phyloP scores from a whole-genome alignment of 768 basidiomycete species.

The Mycena metata region DNA sequence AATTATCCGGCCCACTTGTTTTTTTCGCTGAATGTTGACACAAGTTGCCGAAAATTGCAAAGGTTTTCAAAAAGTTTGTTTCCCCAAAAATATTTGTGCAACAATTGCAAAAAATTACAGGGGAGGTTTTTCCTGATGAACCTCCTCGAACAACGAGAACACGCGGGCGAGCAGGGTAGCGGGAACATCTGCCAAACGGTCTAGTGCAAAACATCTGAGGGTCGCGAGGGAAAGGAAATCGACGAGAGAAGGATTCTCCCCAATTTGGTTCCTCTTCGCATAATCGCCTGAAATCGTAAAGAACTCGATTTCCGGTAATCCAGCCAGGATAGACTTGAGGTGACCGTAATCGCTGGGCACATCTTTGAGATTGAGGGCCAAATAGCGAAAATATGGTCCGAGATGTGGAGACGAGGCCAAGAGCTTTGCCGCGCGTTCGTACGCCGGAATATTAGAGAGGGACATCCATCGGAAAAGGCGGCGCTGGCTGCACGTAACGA shows the following conservation, averaged over 20 bases:
- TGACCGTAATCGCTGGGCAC: background rate
- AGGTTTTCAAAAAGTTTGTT: too few relatives aligned
- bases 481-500: background rate
- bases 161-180: constrained; percentile 13
- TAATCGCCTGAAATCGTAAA: background rate
- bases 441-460: background rate
- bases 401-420: constrained; percentile 1
- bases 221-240: constrained; percentile 4
- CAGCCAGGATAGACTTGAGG: background rate
- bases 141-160: background rate
- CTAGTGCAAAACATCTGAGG: background rate
- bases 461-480: background rate
- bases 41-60: too few relatives aligned
- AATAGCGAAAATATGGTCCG: background rate
- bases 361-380: background rate
- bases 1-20: too few relatives aligned
- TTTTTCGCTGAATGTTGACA: too few relatives aligned
- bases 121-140: too few relatives aligned
- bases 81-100: too few relatives aligned
- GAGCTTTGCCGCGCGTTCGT: background rate
- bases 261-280: constrained; percentile 2
- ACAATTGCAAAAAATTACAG: too few relatives aligned
- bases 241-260: constrained; percentile 10
- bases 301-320: background rate
- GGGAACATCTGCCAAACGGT: background rate